Conservation (phyloP, 164 flowering plant species). For the Vitis riparia region DNA sequence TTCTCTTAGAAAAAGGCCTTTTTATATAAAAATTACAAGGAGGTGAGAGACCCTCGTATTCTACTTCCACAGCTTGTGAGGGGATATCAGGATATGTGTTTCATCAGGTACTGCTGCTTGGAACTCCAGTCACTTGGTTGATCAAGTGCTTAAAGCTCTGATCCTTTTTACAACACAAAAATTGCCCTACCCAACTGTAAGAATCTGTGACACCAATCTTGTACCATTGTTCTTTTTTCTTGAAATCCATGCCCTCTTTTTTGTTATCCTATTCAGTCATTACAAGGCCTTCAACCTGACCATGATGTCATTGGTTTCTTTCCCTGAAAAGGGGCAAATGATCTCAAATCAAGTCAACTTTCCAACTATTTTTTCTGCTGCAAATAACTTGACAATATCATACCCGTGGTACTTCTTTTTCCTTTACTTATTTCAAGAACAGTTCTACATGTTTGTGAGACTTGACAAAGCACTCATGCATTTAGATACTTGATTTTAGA, state of each 20-base stretch:
- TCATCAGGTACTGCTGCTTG: constrained; percentile 53
- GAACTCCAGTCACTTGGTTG: not conserved
- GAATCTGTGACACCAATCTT: not conserved
- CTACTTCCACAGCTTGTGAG: constrained; percentile 68
- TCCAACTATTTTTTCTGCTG: no score
- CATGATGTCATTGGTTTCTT: not conserved
- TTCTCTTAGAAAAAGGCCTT: not conserved
- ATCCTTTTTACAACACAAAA: not conserved
- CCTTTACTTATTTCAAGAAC: not conserved
- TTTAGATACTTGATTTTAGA: no score
- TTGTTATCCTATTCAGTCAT: not conserved
- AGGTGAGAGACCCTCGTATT: constrained; percentile 72
- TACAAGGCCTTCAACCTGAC: not conserved
- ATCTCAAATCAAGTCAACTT: no score
- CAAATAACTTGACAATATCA: no score
- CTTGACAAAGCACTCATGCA: no score
- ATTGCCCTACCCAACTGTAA: not conserved
- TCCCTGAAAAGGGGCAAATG: no score
- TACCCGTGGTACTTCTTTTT: no score
- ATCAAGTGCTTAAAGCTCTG: not conserved
- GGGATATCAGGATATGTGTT: constrained; percentile 69
- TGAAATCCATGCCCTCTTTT: not conserved
- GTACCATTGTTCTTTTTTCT: not conserved
- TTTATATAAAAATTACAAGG: constrained; percentile 47
- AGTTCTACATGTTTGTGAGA: no score